Conservation (phyloP, 768 basidiomycete species). For the Hypholoma fasciculare region DNA sequence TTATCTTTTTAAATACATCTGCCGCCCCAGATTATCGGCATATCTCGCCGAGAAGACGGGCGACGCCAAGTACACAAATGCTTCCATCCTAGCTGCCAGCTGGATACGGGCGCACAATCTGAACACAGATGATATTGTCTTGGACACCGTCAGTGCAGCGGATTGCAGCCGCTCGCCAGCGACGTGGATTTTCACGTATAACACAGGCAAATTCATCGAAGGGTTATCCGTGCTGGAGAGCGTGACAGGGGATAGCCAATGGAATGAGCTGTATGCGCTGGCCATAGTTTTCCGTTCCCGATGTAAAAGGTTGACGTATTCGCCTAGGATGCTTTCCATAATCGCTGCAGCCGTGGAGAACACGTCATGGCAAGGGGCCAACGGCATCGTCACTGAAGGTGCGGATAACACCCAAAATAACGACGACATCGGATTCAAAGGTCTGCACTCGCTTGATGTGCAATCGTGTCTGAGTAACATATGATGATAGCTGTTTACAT, state of each 20-base stretch:
- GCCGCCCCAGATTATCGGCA: slow-evolving; percentile 41
- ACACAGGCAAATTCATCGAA: slow-evolving; percentile 54
- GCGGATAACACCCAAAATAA: slow-evolving; percentile 38
- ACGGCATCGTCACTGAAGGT: slow-evolving; percentile 57
- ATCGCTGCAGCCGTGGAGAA: slow-evolving; percentile 43
- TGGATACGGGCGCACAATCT: slow-evolving; percentile 51
- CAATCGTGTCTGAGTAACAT: not conserved
- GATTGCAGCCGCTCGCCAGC: slow-evolving; percentile 48
- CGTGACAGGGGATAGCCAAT: slow-evolving; percentile 40
- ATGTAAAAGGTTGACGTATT: too few relatives aligned
- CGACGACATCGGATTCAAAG: slow-evolving; percentile 54
- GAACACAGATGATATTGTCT: slow-evolving; percentile 38
- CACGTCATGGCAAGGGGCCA: slow-evolving; percentile 43
- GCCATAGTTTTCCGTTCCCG: not conserved
- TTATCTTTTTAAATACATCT: not conserved
- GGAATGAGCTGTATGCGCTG: slow-evolving; percentile 38
- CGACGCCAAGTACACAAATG: slow-evolving; percentile 43
- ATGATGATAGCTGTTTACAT: slow-evolving; percentile 36
- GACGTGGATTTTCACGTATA: slow-evolving; percentile 53
- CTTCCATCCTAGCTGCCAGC: slow-evolving; percentile 45
- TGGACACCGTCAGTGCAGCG: slow-evolving; percentile 47
- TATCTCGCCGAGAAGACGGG: slow-evolving; percentile 47
- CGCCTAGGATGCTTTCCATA: slow-evolving; percentile 21
- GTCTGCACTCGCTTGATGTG: slow-evolving; percentile 21
- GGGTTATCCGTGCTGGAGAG: slow-evolving; percentile 45